phyloP scores from a whole-genome alignment of 2,329 filamentous ascomycete species.

The Nigrograna mackinnonii region DNA sequence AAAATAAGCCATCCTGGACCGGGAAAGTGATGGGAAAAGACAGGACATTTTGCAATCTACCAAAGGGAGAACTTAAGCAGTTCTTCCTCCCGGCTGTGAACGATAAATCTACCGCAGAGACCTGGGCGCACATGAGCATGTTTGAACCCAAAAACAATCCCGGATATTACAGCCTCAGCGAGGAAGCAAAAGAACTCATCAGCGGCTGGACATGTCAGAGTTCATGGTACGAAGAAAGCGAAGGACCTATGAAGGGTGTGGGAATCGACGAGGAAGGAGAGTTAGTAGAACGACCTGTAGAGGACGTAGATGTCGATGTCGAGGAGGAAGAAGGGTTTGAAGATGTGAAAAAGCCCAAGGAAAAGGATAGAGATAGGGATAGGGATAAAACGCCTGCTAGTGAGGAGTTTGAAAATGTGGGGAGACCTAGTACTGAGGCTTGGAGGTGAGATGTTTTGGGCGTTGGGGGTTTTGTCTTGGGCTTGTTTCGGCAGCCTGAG shows the following conservation, averaged over 20 bases:
- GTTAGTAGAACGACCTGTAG: constrained; percentile 28
- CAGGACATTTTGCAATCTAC: constrained; percentile 81
- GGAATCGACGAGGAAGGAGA: constrained; percentile 35
- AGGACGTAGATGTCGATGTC: constrained; percentile 13
- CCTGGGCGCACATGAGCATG: constrained; percentile 79
- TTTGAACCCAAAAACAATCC: constrained; percentile 75
- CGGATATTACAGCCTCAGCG: constrained; percentile 69
- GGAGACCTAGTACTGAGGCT: too few relatives aligned
- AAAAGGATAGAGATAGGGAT: constrained; percentile 1
- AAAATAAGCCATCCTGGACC: constrained; percentile 41
- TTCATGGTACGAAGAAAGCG: constrained; percentile 65
- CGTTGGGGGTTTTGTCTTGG: too few relatives aligned
- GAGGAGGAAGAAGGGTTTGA: constrained; percentile 30
- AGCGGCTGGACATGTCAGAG: constrained; percentile 66
- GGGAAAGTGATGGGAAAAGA: constrained; percentile 68
- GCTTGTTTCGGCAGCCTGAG: too few relatives aligned
- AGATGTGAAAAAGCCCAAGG: constrained; percentile 16
- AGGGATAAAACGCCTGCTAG: not conserved
- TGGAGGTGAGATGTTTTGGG: too few relatives aligned
- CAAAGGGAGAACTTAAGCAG: constrained; percentile 35
- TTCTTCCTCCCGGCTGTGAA: constrained; percentile 62
- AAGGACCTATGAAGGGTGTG: constrained; percentile 24
- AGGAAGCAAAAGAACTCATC: constrained; percentile 67
- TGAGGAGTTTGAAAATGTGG: too few relatives aligned
- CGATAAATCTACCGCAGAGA: constrained; percentile 77